A percentile compares a stretch with the other conserved stretches of the same genome.
Conservation (phyloP, 345 rosid genomes). For the Litchi chinensis region DNA sequence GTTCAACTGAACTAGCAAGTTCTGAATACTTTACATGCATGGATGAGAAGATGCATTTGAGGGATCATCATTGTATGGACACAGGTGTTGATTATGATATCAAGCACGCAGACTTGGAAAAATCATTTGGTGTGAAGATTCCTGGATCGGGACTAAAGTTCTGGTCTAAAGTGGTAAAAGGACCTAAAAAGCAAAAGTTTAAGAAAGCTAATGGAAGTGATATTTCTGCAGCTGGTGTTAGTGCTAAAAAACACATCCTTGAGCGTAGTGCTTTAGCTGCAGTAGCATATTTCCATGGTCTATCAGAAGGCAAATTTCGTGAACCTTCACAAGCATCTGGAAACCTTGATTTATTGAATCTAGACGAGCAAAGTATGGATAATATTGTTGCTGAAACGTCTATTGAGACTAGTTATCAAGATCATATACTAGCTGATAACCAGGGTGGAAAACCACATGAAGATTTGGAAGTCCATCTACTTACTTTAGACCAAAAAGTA, state of each 20-base stretch:
- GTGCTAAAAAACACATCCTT: conserved; percentile 74
- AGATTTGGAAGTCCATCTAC: conserved; percentile 26
- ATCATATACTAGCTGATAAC: conserved; percentile 31
- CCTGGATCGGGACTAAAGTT: conserved; percentile 74
- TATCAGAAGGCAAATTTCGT: conserved; percentile 41
- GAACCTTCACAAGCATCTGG: conserved; percentile 43
- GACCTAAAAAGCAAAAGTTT: conserved; percentile 53
- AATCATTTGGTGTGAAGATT: conserved; percentile 82
- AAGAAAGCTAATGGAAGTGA: conserved; percentile 59
- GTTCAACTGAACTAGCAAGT: conserved; percentile 38
- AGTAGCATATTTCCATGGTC: conserved; percentile 56
- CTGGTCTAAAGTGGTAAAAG: conserved; percentile 65
- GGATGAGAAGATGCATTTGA: conserved; percentile 79
- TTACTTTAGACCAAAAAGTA: conserved; percentile 24
- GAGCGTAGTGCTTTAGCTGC: conserved; percentile 82
- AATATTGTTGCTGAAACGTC: conserved; percentile 27
- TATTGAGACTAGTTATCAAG: conserved; percentile 21
- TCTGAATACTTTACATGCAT: conserved; percentile 55
- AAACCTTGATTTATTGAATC: conserved; percentile 45
- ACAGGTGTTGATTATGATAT: conserved; percentile 72
- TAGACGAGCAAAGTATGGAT: conserved; percentile 41
- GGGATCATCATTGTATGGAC: conserved; percentile 83
- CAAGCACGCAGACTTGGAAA: conserved; percentile 92
- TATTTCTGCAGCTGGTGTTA: conserved; percentile 43
- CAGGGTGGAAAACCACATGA: conserved; percentile 33